These are phyloP conservation scores for Colletotrichum camelliae DNA, from an alignment of 2,329 filamentous ascomycete species.

Conservation along the genomic window DNA sequence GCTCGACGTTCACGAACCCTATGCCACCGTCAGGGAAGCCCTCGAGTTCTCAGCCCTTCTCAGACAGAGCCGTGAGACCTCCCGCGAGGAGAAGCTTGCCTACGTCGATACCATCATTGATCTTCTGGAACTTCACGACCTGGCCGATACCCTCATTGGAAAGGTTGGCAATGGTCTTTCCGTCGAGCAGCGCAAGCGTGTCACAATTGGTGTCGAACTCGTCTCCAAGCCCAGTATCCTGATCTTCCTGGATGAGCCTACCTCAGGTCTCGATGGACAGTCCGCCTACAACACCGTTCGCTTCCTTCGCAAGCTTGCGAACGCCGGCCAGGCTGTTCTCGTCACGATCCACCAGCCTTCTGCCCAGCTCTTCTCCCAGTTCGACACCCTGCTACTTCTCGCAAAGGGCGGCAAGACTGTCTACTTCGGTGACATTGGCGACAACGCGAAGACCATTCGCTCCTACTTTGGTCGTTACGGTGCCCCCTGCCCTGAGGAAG, in stretches of 20 bases:
- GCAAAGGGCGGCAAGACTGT: conserved; percentile 69
- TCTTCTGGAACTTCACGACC: conserved; percentile 53
- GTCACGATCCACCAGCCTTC: conserved; percentile 77
- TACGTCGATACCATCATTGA: conserved; percentile 84
- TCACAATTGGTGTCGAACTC: conserved; percentile 67
- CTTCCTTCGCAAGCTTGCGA: conserved; percentile 70
- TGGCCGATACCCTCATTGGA: conserved; percentile 54
- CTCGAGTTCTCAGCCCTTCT: conserved; percentile 77
- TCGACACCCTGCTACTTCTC: conserved; percentile 69
- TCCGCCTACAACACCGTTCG: conserved; percentile 70
- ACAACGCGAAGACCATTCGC: conserved; percentile 57
- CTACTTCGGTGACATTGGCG: conserved; percentile 71
- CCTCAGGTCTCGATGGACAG: conserved; percentile 70
- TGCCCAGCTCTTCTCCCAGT: conserved; percentile 68
- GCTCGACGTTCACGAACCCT: conserved; percentile 78
- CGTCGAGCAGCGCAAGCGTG: conserved; percentile 58
- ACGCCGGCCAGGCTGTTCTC: conserved; percentile 70
- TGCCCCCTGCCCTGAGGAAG: conserved; percentile 63
- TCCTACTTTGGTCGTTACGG: conserved; percentile 72
- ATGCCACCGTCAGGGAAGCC: conserved; percentile 77
- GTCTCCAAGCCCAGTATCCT: conserved; percentile 65
- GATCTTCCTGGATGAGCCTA: conserved; percentile 68
- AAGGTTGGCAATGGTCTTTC: conserved; percentile 57
- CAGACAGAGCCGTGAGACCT: conserved; percentile 69
- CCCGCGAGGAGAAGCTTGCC: conserved; percentile 71